Evolutionary conservation across 495 filamentous ascomycete species (phyloP), one percentile per base, ranked within the genome.

Genomic region (Penicillium canescens): DNA sequence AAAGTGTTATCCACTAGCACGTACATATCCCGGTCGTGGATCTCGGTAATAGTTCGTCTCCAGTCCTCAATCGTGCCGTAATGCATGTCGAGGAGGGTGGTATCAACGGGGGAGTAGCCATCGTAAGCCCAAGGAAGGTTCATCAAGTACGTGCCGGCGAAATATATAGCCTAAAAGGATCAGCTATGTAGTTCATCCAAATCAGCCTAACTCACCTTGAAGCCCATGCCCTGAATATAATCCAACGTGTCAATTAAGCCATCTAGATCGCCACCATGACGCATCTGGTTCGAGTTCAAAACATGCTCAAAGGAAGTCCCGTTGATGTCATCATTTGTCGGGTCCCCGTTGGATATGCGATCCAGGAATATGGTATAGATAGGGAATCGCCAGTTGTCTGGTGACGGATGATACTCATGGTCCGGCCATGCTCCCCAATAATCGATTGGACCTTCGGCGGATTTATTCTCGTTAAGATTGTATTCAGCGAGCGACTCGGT

Each of bases 91-190:
- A 74, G 66, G 16, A 74, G 66, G 11, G 70, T 74, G 39, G 70
- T 61, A 50, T 74, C 71, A 24, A 67, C 53, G 10, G 71, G 71
- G 36, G 70, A 70, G 55, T 67, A 76, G 35, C 57, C 70, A 62
- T 76, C 71, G 24, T 63, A 65, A n/a, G 66, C 70, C 72, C 72
- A 76, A 14, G 72, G 72, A 6, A 71, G 59, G 50, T 76, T 76
- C 59, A 73, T 66, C 52, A 73, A 61, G 16, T 66, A 67, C 31
- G 68, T 74, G 16, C 72, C 72, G 14, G 66, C 66, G 21, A 76
- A 54, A 47, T 71, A 74, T 23, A 74, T 66, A 3, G 59, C 71
- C 53, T 71, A 20, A 18, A 2, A 3, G 7, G 3, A 14, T 56
- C 40, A 56, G 54, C 46, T 12, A 11, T 37, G 7, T 9, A 46